These are phyloP conservation scores for Oxalis stricta DNA, from an alignment of 441 rosid genomes.

Conservation along the genomic window DNA sequence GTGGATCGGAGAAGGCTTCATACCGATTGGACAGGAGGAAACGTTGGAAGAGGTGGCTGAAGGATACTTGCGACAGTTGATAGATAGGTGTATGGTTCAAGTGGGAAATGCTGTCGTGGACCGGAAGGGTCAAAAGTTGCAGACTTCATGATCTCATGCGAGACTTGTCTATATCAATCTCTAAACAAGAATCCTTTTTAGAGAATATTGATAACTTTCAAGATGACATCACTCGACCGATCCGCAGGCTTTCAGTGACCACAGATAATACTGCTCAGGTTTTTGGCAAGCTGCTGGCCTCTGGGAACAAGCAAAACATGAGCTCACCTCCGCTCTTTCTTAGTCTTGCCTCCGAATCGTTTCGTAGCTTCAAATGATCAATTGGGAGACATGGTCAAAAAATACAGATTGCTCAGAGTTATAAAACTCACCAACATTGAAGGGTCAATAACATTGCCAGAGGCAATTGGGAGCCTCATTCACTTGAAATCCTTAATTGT, in stretches of 20 bases:
- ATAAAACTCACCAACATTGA: neutral
- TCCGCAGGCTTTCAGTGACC: too few relatives aligned
- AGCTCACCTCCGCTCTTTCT: neutral
- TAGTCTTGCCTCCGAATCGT: neutral
- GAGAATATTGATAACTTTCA: too few relatives aligned
- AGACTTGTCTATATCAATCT: neutral
- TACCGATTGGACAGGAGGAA: constrained; percentile 3
- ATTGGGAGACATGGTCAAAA: neutral
- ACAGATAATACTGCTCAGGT: too few relatives aligned
- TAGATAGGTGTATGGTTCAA: constrained; percentile 17
- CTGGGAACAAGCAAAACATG: too few relatives aligned
- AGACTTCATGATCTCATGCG: constrained; percentile 7
- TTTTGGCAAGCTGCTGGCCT: too few relatives aligned
- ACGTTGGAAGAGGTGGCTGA: constrained; percentile 10
- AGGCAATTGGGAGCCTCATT: constrained; percentile 2
- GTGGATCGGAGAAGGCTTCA: constrained; percentile 18
- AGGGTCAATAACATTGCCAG: neutral
- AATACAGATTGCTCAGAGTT: neutral
- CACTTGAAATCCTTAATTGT: constrained; percentile 12
- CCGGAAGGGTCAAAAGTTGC: constrained; percentile 8
- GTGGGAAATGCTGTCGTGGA: constrained; percentile 3
- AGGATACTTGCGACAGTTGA: constrained; percentile 7
- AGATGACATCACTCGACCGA: too few relatives aligned
- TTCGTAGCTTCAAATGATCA: neutral
- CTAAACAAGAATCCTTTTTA: neutral